phyloP scores from a whole-genome alignment of 1,284 basidiomycete species.

The Spongispora temasekensis region DNA sequence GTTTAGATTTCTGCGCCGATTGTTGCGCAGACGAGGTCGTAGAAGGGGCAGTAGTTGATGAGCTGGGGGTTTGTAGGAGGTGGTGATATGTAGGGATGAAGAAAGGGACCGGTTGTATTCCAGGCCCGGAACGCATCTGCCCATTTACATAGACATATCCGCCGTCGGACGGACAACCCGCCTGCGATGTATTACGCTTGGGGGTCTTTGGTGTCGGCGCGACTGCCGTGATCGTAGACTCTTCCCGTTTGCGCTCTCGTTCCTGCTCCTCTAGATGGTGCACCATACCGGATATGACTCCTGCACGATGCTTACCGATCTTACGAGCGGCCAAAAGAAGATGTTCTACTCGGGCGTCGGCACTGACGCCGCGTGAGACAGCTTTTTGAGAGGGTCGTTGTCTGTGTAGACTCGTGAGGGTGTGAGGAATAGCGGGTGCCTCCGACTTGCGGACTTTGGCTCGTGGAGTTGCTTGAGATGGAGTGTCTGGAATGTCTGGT shows the following conservation, averaged over 20 bases:
- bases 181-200: conserved; percentile 25
- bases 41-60: conserved; percentile 33
- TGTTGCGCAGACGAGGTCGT: conserved; percentile 22
- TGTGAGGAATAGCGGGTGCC: conserved; percentile 6
- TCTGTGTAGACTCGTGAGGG: conserved; percentile 15
- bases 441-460: conserved; percentile 28
- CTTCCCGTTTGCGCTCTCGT: conserved; percentile 29
- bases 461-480: conserved; percentile 25
- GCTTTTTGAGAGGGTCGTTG: conserved; percentile 30
- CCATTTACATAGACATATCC: conserved; percentile 32
- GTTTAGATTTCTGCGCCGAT: conserved; percentile 24
- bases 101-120: conserved; percentile 31
- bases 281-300: conserved; percentile 39
- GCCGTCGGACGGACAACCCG: conserved; percentile 17
- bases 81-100: conserved; percentile 34
- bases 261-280: conserved; percentile 30
- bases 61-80: conserved; percentile 33
- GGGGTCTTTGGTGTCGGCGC: conserved; percentile 33
- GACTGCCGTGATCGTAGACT: conserved; percentile 26
- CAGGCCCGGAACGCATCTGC: conserved; percentile 24
- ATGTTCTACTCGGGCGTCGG: conserved; percentile 51
- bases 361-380: conserved; percentile 28
- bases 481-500: conserved; percentile 16
- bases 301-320: conserved; percentile 46
- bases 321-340: conserved; percentile 50